Evolutionary conservation across 345 rosid species (phyloP).

Genomic region (Melaleuca alternifolia): DNA sequence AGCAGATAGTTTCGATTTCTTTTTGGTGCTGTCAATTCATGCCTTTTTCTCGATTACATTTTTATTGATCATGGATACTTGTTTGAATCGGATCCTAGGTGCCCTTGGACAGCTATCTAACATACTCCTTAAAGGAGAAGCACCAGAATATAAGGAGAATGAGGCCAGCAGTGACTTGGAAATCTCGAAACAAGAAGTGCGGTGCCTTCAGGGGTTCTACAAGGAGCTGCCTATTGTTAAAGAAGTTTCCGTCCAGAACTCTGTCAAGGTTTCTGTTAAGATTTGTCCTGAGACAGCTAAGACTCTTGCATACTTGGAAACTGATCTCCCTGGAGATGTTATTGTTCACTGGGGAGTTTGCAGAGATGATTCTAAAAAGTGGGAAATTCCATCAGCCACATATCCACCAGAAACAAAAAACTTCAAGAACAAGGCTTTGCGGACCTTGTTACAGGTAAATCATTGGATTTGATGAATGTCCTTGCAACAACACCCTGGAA

Average conservation of each 20-base stretch:
- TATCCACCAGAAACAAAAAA: slow-evolving; percentile 61
- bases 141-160: slow-evolving; percentile 18
- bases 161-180: slow-evolving; percentile 16
- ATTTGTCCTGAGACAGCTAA: slow-evolving; percentile 57
- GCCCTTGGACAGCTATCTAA: slow-evolving; percentile 45
- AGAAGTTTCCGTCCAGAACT: slow-evolving; percentile 29
- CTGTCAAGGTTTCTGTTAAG: slow-evolving; percentile 52
- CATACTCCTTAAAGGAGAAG: slow-evolving; percentile 34
- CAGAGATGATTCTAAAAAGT: slow-evolving; percentile 54
- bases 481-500: not conserved
- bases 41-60: not conserved
- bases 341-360: slow-evolving; percentile 97
- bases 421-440: slow-evolving; percentile 80
- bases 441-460: slow-evolving; percentile 66
- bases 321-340: slow-evolving; percentile 79
- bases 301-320: slow-evolving; percentile 53
- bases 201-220: slow-evolving; percentile 47
- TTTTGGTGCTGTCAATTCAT: not conserved
- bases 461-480: not conserved
- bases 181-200: slow-evolving; percentile 27
- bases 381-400: slow-evolving; percentile 82
- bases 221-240: slow-evolving; percentile 63
- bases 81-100: slow-evolving; percentile 30
- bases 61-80: not conserved
- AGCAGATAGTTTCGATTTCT: not conserved